Conservation (phyloP, 202 grass and related monocot genomes). For the Panicum hallii region DNA sequence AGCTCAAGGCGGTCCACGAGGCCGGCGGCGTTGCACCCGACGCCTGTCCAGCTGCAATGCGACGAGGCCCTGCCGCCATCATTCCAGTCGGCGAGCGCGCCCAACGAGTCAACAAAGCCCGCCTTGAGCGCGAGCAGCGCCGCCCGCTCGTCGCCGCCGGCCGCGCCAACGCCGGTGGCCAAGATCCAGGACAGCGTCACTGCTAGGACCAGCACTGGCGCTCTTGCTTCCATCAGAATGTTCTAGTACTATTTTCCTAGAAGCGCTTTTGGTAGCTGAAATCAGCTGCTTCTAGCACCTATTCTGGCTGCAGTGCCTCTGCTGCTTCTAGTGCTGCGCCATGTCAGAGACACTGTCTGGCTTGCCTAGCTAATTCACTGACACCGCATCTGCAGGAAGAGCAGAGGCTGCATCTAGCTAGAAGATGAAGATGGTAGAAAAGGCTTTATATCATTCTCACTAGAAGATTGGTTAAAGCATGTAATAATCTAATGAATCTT, state of each 20-base stretch:
- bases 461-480: conserved; percentile 48
- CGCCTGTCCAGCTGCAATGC: conserved; percentile 82
- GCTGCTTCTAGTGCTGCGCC: conserved; percentile 48
- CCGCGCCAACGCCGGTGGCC: not conserved
- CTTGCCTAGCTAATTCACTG: conserved; percentile 27
- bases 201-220: conserved; percentile 36
- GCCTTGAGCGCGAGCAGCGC: conserved; percentile 67
- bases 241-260: not conserved
- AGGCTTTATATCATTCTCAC: conserved; percentile 51
- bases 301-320: conserved; percentile 17
- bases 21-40: conserved; percentile 61
- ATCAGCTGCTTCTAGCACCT: conserved; percentile 35
- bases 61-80: not conserved
- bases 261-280: conserved; percentile 30
- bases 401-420: conserved; percentile 37
- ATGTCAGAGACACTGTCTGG: conserved; percentile 46
- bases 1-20: conserved; percentile 68
- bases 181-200: conserved; percentile 36
- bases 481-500: conserved; percentile 45
- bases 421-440: conserved; percentile 49
- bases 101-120: conserved; percentile 63
- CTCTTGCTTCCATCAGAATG: conserved; percentile 46
- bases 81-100: conserved; percentile 63
- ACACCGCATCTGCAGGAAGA: conserved; percentile 42
- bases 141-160: conserved; percentile 44